Percentiles rank a stretch among this genome's conserved stretches.
phyloP scores from a whole-genome alignment of 805 yeast species.

The Lachancea sp. region DNA sequence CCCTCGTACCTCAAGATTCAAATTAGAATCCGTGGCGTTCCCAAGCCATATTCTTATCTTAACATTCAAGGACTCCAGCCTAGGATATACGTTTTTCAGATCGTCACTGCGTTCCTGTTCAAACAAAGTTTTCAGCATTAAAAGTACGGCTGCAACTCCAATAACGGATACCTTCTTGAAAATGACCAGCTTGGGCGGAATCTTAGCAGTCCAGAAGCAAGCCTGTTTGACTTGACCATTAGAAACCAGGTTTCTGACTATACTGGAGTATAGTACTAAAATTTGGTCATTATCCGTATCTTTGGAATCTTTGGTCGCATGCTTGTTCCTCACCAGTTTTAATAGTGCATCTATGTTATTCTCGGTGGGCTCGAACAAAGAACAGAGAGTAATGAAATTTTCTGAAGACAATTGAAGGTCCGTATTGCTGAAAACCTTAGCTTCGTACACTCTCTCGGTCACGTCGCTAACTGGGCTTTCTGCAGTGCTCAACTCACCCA shows the following conservation, averaged over 20 bases:
- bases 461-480: conserved; percentile 20
- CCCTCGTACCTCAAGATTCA: conserved; percentile 29
- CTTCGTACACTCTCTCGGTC: conserved; percentile 20
- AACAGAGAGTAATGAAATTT: conserved; percentile 14
- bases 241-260: conserved; percentile 5
- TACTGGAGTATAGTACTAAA: conserved; percentile 20
- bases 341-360: conserved; percentile 19
- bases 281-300: conserved; percentile 14
- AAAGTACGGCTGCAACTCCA: conserved; percentile 31
- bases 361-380: conserved; percentile 30
- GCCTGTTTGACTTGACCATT: conserved; percentile 2
- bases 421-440: conserved; percentile 20
- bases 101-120: conserved; percentile 12
- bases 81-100: conserved; percentile 4
- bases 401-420: conserved; percentile 15
- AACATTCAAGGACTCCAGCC: conserved; percentile 30
- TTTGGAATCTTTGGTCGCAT: conserved; percentile 12
- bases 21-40: conserved; percentile 23
- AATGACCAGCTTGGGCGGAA: not conserved
- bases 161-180: conserved; percentile 18
- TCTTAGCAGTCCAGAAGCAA: conserved; percentile 4
- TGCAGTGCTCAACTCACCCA: conserved; percentile 18
- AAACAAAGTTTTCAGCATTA: conserved; percentile 18
- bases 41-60: conserved; percentile 35
- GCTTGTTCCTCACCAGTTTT: conserved; percentile 16